These are phyloP conservation scores for Kwoniella mangroviensis DNA, from an alignment of 768 basidiomycete species.

Conservation along the genomic window DNA sequence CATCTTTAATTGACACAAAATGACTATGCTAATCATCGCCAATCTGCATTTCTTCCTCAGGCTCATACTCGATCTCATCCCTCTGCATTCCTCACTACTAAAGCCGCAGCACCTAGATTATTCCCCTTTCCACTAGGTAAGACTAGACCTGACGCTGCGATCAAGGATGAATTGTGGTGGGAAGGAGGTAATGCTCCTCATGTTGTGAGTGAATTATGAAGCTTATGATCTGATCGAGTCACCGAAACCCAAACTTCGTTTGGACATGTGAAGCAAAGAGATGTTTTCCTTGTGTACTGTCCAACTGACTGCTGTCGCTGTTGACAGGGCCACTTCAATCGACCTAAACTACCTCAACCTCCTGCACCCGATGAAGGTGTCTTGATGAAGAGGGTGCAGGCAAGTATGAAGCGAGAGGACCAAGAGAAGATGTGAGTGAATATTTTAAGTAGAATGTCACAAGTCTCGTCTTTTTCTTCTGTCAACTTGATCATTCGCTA, in stretches of 20 bases:
- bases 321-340: slow-evolving; percentile 52
- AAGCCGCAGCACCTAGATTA: slow-evolving; percentile 39
- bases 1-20: too few species aligned
- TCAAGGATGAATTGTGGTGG: slow-evolving; percentile 44
- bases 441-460: too few species aligned
- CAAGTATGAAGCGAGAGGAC: slow-evolving; percentile 39
- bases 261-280: too few species aligned
- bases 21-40: not conserved
- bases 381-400: slow-evolving; percentile 36
- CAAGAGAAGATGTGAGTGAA: slow-evolving; percentile 39
- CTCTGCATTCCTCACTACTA: slow-evolving; percentile 49
- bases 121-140: slow-evolving; percentile 45
- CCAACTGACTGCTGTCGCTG: not conserved
- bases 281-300: too few species aligned
- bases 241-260: not conserved
- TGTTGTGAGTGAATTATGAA: slow-evolving; percentile 27
- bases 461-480: not conserved
- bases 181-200: slow-evolving; percentile 46
- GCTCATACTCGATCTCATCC: slow-evolving; percentile 51
- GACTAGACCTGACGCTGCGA: slow-evolving; percentile 28
- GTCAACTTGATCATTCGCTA: too few species aligned
- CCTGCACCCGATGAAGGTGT: slow-evolving; percentile 27
- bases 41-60: slow-evolving; percentile 8
- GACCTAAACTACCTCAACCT: slow-evolving; percentile 36
- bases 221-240: too few species aligned